These are phyloP conservation scores for Acephala macrosclerotiorum DNA, from an alignment of 2,329 filamentous ascomycete species.

Conservation along the genomic window DNA sequence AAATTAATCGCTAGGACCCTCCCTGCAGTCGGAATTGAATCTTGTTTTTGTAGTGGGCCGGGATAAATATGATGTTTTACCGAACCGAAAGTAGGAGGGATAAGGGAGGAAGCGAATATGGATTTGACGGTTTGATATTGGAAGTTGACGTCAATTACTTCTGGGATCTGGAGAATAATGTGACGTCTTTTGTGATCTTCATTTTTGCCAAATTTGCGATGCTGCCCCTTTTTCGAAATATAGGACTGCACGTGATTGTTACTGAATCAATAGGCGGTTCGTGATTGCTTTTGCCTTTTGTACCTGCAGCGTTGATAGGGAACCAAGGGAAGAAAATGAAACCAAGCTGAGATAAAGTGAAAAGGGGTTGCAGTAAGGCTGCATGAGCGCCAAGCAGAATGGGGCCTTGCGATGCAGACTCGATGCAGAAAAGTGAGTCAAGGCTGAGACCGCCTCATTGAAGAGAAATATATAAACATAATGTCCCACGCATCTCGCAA, in stretches of 20 bases:
- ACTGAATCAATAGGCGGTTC: too few relatives aligned
- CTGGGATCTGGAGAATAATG: not conserved
- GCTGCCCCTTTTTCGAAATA: not conserved
- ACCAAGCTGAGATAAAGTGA: not conserved
- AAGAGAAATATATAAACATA: not conserved
- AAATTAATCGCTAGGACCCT: not conserved
- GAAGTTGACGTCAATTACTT: not conserved
- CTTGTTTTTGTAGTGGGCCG: not conserved
- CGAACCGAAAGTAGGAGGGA: too few relatives aligned
- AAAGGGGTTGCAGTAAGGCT: not conserved
- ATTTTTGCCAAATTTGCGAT: not conserved
- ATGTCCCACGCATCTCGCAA: not conserved
- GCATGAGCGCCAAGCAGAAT: not conserved
- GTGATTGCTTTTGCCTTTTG: not conserved
- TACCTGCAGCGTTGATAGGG: too few relatives aligned
- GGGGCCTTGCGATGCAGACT: not conserved
- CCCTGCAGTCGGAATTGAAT: not conserved
- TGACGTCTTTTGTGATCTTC: not conserved
- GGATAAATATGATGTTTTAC: too few relatives aligned
- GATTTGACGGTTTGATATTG: not conserved
- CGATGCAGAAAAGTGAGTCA: not conserved
- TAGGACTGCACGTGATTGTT: not conserved
- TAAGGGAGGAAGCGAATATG: too few relatives aligned
- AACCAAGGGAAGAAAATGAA: too few relatives aligned
- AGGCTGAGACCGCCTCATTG: not conserved